Evolutionary conservation across 176 grass and related monocot genomes (phyloP), one percentile per base, ranked within the genome.

Genomic region (Oryza rufipogon): DNA sequence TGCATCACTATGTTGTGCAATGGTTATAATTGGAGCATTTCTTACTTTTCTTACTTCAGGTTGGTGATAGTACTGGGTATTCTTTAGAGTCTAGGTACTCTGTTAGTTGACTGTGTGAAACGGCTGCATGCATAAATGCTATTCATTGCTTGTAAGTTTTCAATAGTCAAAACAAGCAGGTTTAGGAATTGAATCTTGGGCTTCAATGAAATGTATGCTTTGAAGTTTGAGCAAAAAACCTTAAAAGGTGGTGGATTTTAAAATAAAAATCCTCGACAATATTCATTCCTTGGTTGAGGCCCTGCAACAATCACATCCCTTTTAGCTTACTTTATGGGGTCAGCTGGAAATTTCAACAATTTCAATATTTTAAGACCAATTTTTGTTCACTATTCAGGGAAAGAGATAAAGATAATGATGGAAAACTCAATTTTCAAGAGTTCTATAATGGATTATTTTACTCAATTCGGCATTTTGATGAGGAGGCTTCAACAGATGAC

Each of bases 371-470:
- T 54, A 39, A 32, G n/a, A 63, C 54, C 13, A 79, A 33, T 39
- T 82, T 82, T 54, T 74, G 33, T 90, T 64, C 4, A 52, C 12
- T 87, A 46, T 89, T 82, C 84, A 98, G 93, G 89, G 93, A 94
- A 88, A 98, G 89, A 90, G 96, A 98, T 93, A 93, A 92, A 82
- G 91, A 99, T 76, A 87, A 81, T 39, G 96, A 96, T 63, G 88
- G 86, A 23, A 95, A 90, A 75, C 91, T 99, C 71, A 91, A 88
- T 79, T 99, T 96, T 82, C 89, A 94, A 86, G 93, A 99, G 71
- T 99, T 87, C 82, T 93, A 91, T 47, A 93, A 69, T 81, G 96
- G 93, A 38, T 78, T 99, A 30, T 99, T 99, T 81, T 91, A 94
- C 78, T 96, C 91, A 48, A 85, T 99, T 67, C 85, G 81, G 56